A percentile compares a stretch with the other conserved stretches of the same genome.
Evolutionary conservation across 2,329 filamentous ascomycete species (phyloP).

Genomic region (Phialophora tarda): DNA sequence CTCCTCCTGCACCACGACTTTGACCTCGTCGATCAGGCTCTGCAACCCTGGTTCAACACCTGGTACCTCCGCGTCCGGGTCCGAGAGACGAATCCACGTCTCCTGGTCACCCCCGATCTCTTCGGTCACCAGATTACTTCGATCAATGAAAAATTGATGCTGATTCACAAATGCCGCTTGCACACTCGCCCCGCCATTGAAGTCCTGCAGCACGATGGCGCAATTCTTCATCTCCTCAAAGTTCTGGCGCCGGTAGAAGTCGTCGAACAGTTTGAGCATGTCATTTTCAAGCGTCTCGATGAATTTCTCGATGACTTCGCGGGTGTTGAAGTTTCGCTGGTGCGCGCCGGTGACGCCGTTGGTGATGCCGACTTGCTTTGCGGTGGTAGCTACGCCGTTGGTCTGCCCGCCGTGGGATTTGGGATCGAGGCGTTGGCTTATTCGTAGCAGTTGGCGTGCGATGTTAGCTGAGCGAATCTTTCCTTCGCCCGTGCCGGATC

Average conservation of each 20-base stretch:
- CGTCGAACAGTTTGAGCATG: constrained; percentile 92
- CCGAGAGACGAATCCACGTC: constrained; percentile 88
- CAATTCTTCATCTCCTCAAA: constrained; percentile 99
- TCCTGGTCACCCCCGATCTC: constrained; percentile 69
- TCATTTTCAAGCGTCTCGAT: constrained; percentile 95
- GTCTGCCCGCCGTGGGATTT: constrained; percentile 68
- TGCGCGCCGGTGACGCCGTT: constrained; percentile 50
- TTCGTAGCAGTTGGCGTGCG: constrained; percentile 87
- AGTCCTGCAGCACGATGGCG: constrained; percentile 89
- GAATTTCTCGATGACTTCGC: constrained; percentile 94
- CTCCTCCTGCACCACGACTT: constrained; percentile 94
- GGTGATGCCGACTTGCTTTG: constrained; percentile 55
- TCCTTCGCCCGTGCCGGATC: constrained; percentile 83
- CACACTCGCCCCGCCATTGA: constrained; percentile 93
- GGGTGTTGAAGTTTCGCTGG: constrained; percentile 64
- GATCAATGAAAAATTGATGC: constrained; percentile 98
- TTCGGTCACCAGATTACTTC: constrained; percentile 87
- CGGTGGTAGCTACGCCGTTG: constrained; percentile 39
- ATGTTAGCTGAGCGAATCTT: constrained; percentile 95
- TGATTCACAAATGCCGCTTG: constrained; percentile 98
- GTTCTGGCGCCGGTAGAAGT: constrained; percentile 92
- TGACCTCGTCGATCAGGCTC: constrained; percentile 90
- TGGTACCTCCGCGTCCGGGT: constrained; percentile 90
- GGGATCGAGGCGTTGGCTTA: constrained; percentile 87
- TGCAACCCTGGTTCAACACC: constrained; percentile 91